Conservation (phyloP, 1,139 yeast genomes). For the Arxiozyma slooffiae region DNA sequence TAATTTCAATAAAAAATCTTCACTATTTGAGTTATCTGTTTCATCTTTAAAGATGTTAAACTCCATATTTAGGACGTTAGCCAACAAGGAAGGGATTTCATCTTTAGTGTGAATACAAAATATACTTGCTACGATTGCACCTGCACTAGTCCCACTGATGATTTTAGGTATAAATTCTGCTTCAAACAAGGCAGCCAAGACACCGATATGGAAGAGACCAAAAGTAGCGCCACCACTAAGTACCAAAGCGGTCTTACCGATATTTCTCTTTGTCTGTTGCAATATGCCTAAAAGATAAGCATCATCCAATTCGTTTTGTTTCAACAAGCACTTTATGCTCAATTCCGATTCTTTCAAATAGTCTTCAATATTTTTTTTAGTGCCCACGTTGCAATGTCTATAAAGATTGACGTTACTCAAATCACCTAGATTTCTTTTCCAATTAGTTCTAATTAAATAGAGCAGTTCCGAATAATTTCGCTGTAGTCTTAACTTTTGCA, state of each 20-base stretch:
- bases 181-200: slow-evolving; percentile 66
- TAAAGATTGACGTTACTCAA: slow-evolving; percentile 77
- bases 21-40: slow-evolving; percentile 36
- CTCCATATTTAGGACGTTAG: slow-evolving; percentile 44
- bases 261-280: slow-evolving; percentile 79
- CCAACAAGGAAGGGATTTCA: slow-evolving; percentile 52
- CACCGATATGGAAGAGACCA: slow-evolving; percentile 90
- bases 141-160: slow-evolving; percentile 93
- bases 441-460: slow-evolving; percentile 69
- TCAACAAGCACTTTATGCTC: slow-evolving; percentile 40
- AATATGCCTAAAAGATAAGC: slow-evolving; percentile 64
- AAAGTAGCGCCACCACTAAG: slow-evolving; percentile 93
- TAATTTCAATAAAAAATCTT: slow-evolving; percentile 40
- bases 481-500: slow-evolving; percentile 48
- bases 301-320: slow-evolving; percentile 49
- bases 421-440: slow-evolving; percentile 79
- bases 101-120: slow-evolving; percentile 72
- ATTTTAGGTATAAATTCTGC: slow-evolving; percentile 72
- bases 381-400: slow-evolving; percentile 73
- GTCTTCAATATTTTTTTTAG: slow-evolving; percentile 73
- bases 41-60: slow-evolving; percentile 64
- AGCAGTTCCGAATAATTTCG: slow-evolving; percentile 54
- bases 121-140: slow-evolving; percentile 87
- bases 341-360: slow-evolving; percentile 68
- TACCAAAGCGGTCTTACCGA: slow-evolving; percentile 87